phyloP scores from a whole-genome alignment of 2,329 filamentous ascomycete genomes.

The Pseudogymnoascus sp. region DNA sequence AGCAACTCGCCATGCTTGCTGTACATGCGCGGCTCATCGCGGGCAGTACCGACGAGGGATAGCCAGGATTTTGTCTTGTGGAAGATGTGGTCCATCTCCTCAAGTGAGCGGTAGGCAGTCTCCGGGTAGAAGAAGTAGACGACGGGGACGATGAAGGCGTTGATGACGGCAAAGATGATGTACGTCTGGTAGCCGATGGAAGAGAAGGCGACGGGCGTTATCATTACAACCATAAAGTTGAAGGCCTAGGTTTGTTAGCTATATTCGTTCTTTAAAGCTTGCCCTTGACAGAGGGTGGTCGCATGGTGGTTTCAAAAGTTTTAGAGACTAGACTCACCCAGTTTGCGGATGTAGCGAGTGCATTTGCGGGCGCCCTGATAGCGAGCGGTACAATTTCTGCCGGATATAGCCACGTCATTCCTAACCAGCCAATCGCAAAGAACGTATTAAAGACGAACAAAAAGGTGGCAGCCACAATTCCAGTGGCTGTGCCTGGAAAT shows the following conservation, averaged over 20 bases:
- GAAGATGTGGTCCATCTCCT: conserved; percentile 60
- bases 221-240: conserved; percentile 43
- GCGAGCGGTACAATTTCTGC: conserved; percentile 46
- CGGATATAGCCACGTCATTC: conserved; percentile 48
- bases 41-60: conserved; percentile 35
- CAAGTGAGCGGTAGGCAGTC: conserved; percentile 53
- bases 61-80: conserved; percentile 41
- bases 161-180: conserved; percentile 51
- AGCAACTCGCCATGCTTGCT: conserved; percentile 51
- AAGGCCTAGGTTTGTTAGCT: conserved; percentile 38
- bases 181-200: conserved; percentile 53
- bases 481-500: conserved; percentile 20
- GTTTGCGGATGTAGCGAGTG: conserved; percentile 34
- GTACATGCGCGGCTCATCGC: conserved; percentile 45
- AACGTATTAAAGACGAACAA: conserved; percentile 46
- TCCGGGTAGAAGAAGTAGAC: conserved; percentile 57
- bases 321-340: conserved; percentile 16
- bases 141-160: conserved; percentile 24
- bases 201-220: conserved; percentile 30
- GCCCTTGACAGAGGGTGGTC: not conserved
- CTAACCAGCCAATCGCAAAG: conserved; percentile 43
- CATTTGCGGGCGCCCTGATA: conserved; percentile 48
- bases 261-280: not conserved
- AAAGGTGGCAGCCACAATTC: conserved; percentile 24
- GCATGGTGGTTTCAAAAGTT: too few relatives aligned